A percentile compares a stretch with the other conserved stretches of the same genome.
These are phyloP conservation scores for Nyssa sinensis DNA, from an alignment of 148 eudicot species.

Conservation along the genomic window DNA sequence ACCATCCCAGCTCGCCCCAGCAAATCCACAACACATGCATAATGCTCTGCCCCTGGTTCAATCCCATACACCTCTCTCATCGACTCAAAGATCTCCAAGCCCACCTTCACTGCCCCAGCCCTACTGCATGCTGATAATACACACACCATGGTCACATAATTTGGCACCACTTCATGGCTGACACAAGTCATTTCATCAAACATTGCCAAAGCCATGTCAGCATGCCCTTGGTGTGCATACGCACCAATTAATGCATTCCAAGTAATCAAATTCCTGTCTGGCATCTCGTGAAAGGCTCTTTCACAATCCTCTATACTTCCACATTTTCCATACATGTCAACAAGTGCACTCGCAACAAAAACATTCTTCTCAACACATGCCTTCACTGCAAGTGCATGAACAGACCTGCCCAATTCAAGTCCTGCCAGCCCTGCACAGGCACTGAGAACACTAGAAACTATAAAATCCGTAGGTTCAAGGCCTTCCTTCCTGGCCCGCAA, in stretches of 20 bases:
- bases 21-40: slow-evolving; percentile 65
- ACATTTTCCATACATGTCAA: slow-evolving; percentile 72
- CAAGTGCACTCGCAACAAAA: slow-evolving; percentile 59
- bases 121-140: slow-evolving; percentile 60
- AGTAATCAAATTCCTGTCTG: slow-evolving; percentile 39
- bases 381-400: slow-evolving; percentile 52
- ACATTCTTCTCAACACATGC: slow-evolving; percentile 37
- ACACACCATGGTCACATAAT: slow-evolving; percentile 55
- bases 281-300: slow-evolving; percentile 37
- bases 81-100: slow-evolving; percentile 55
- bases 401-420: slow-evolving; percentile 47
- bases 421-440: slow-evolving; percentile 56
- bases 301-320: slow-evolving; percentile 61
- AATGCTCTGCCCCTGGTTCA: slow-evolving; percentile 53
- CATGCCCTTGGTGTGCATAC: slow-evolving; percentile 57
- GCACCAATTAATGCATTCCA: slow-evolving; percentile 63
- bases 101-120: slow-evolving; percentile 49
- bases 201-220: slow-evolving; percentile 45
- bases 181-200: slow-evolving; percentile 35
- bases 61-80: slow-evolving; percentile 41
- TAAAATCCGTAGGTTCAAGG: slow-evolving; percentile 42
- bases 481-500: slow-evolving; percentile 30
- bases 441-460: slow-evolving; percentile 61
- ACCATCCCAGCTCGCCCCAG: slow-evolving; percentile 54
- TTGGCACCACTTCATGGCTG: slow-evolving; percentile 29